Evolutionary conservation across 352 stramenopile genomes (phyloP).

Genomic region (Phytophthora foliorum): DNA sequence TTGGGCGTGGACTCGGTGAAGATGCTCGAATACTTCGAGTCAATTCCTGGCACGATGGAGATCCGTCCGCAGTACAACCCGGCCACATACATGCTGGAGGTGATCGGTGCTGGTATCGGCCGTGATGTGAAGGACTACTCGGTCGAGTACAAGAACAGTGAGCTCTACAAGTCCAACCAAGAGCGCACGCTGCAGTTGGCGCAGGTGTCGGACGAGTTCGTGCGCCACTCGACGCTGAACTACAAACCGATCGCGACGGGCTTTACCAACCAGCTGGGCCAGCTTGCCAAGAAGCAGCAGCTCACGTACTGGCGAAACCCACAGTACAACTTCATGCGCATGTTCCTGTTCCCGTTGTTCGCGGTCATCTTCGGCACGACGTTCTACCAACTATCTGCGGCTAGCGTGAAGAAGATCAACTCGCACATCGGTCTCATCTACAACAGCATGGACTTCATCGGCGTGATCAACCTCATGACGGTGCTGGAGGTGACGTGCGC

Average conservation of each 20-base stretch:
- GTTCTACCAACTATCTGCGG: constrained; percentile 48
- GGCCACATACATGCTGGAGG: too few relatives aligned
- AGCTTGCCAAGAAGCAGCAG: constrained; percentile 28
- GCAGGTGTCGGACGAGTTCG: constrained; percentile 33
- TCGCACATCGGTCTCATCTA: constrained; percentile 66
- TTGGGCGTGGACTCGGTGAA: constrained; percentile 75
- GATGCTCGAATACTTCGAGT: too few relatives aligned
- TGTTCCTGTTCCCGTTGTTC: constrained; percentile 53
- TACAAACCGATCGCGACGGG: constrained; percentile 35
- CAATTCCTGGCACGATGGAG: constrained; percentile 59
- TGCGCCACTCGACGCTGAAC: constrained; percentile 57
- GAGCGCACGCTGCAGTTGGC: constrained; percentile 28
- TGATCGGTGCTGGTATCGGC: too few relatives aligned
- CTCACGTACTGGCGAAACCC: constrained; percentile 49
- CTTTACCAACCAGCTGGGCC: constrained; percentile 22
- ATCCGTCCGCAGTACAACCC: constrained; percentile 86
- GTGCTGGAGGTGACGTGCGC: constrained; percentile 48
- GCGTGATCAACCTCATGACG: constrained; percentile 35
- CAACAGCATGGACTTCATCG: constrained; percentile 66
- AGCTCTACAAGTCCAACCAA: constrained; percentile 32
- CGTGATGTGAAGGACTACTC: too few relatives aligned
- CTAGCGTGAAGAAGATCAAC: constrained; percentile 41
- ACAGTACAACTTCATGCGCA: constrained; percentile 38
- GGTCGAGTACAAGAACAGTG: too few relatives aligned
- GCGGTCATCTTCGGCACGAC: constrained; percentile 60